Percentiles rank a stretch among this genome's conserved stretches.
Conservation (phyloP, 108 stramenopile species). For the Asterionellopsis glacialis region DNA sequence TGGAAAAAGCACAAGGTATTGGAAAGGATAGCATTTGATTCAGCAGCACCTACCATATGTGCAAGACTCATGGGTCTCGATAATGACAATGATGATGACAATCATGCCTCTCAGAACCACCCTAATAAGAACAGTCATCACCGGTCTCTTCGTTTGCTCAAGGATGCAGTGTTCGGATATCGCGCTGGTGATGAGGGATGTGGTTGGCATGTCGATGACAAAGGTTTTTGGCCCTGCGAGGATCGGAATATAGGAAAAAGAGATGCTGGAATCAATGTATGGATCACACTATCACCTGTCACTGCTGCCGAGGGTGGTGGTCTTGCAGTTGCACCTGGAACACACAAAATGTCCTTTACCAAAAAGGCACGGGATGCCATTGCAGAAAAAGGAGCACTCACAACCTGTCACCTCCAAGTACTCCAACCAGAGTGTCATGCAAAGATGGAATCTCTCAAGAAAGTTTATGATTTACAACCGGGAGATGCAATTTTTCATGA, state of each 20-base stretch:
- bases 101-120: no score
- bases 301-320: slow-evolving; percentile 7
- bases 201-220: slow-evolving; percentile 14
- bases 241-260: not conserved
- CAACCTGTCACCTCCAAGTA: slow-evolving; percentile 4
- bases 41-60: no score
- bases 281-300: slow-evolving; percentile 14
- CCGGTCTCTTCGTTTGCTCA: no score
- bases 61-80: no score
- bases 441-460: no score
- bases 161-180: slow-evolving; percentile 7
- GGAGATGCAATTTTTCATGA: no score
- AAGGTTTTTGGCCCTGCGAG: slow-evolving; percentile 14
- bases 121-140: no score
- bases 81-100: no score
- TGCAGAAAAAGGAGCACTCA: not conserved
- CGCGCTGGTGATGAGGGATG: slow-evolving; percentile 9
- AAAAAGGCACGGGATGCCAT: slow-evolving; percentile 1
- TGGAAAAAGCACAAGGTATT: no score
- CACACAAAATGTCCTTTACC: slow-evolving; percentile 6
- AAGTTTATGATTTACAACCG: no score
- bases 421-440: slow-evolving; percentile 3
- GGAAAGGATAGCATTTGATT: no score
- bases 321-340: slow-evolving; percentile 8
- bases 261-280: slow-evolving; percentile 12